Evolutionary conservation across 345 rosid species (phyloP).

Genomic region (Iberis pinnata): DNA sequence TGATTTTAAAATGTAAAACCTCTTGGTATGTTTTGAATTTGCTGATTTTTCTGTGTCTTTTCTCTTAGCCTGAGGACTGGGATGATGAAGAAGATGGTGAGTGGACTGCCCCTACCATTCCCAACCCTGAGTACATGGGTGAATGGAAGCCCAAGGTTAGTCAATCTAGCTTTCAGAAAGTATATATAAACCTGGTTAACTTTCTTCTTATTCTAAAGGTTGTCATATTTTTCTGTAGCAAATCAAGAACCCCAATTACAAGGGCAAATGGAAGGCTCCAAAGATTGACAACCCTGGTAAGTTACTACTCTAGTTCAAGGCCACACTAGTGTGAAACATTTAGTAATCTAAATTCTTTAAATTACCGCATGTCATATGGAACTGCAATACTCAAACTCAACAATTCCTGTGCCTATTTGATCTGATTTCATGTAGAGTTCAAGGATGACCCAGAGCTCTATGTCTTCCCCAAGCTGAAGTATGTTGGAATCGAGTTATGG

Average conservation of each 20-base stretch:
- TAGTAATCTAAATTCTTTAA: no score
- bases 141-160: constrained; percentile 91
- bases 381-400: no score
- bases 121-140: constrained; percentile 97
- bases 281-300: constrained; percentile 97
- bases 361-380: no score
- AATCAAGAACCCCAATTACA: constrained; percentile 91
- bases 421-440: constrained; percentile 47
- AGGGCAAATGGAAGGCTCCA: constrained; percentile 98
- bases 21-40: not conserved
- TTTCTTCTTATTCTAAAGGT: not conserved
- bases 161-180: not conserved
- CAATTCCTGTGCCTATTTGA: not conserved
- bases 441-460: constrained; percentile 90
- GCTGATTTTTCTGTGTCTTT: not conserved
- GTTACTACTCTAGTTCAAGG: not conserved
- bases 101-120: constrained; percentile 87
- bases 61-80: constrained; percentile 89
- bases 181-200: not conserved
- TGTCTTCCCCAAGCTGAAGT: constrained; percentile 79
- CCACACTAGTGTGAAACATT: no score
- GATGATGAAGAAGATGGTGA: constrained; percentile 99
- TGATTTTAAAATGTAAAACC: not conserved
- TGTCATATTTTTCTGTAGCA: constrained; percentile 41
- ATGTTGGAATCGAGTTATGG: constrained; percentile 96